phyloP scores from a whole-genome alignment of 2,329 filamentous ascomycete species.

The Xylariales sp. region DNA sequence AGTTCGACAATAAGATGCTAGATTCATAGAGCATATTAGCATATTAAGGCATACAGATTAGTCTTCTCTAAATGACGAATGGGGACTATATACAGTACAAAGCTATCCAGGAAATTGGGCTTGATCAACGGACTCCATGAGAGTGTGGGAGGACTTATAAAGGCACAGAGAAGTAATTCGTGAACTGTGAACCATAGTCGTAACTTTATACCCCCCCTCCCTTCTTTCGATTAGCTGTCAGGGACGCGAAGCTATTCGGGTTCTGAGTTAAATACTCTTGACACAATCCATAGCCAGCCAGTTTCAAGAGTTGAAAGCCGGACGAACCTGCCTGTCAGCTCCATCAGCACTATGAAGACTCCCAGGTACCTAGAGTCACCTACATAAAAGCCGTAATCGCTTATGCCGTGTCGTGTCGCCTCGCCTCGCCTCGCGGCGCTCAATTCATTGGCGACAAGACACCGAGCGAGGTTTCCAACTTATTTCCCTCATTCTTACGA shows the following conservation, averaged over 20 bases:
- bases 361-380: too few species aligned
- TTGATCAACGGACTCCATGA: not conserved
- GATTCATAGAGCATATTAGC: conserved; percentile 50
- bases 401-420: too few species aligned
- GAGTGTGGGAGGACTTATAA: not conserved
- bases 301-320: not conserved
- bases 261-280: not conserved
- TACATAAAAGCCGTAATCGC: too few species aligned
- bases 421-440: too few species aligned
- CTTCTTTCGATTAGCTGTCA: not conserved
- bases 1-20: conserved; percentile 51
- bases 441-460: too few species aligned
- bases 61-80: conserved; percentile 1
- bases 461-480: too few species aligned
- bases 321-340: too few species aligned
- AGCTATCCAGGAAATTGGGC: not conserved
- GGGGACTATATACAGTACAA: not conserved
- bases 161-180: not conserved
- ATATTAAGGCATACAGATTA: not conserved
- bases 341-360: not conserved
- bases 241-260: not conserved
- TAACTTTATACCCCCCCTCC: not conserved
- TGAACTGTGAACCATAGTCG: not conserved
- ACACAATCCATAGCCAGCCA: not conserved
- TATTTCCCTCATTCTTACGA: not conserved